Base-by-base conservation (phyloP, 2,329 filamentous ascomycete species). In the Diplocarpon mali region DNA sequence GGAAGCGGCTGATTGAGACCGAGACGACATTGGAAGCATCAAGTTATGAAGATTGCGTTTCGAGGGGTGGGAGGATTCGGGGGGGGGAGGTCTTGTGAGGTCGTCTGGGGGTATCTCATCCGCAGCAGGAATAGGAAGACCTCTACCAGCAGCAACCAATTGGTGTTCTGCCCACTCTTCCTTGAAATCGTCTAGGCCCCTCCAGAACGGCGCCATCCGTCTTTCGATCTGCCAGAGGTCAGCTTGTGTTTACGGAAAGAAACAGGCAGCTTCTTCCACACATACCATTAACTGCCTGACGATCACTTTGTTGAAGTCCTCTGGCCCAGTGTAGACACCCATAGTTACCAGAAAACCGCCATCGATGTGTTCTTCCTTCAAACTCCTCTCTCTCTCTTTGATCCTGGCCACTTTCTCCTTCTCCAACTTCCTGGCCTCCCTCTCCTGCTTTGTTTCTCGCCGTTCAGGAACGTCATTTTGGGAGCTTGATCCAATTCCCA, bases 271-370 rank as follows among this genome's bases (percentile, higher is more conserved):
- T n/a, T 31, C 29, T 24, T 20, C 6, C 20, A 15, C 24, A 57
- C 67, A 59, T 73, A 94, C 88, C 81, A 92, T 90, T 44, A 98
- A 69, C 62, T 95, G 89, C 54, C 92, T 78, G 45, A 96, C 90
- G 38, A 86, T 70, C 14, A 76, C 68, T 64, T 96, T 96, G 69
- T 78, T 94, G 62, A 90, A 98, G 65, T 98, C 92, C 65, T 98
- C 92, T 0, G 79, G 70, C 0, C 90, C 89, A 16, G 86, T 90
- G 61, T 98, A 98, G 40, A 89, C 85, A 30, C 92, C 92, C 60
- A 95, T 77, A 0, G 92, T 98, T 28, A 98, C 92, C 38, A 98
- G 68, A 66, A 82, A 98, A 16, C 92, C 92, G 15, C 92, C 92
- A 64, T 98, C 92, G 2, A 96, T 84, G 62, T 89, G 79, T 62